Conservation (phyloP, 306 rosid genomes). For the Sicyos baderoa region DNA sequence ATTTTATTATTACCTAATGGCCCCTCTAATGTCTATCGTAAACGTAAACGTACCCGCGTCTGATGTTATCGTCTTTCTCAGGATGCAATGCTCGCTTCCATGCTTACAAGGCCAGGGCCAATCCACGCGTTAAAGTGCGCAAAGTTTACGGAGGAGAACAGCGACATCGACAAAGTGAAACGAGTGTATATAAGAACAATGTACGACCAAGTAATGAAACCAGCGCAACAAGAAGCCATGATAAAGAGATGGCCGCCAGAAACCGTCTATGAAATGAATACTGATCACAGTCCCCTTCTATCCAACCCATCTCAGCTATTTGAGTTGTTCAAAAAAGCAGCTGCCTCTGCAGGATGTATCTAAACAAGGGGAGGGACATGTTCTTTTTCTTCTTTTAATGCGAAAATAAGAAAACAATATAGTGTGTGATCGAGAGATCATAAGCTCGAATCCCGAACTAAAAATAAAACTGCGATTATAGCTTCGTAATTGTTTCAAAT, state of each 20-base stretch:
- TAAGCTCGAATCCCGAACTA: no score
- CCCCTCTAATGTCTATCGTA: background rate
- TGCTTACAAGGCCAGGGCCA: slow-evolving; percentile 87
- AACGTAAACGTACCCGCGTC: background rate
- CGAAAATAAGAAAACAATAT: background rate
- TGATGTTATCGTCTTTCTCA: slow-evolving; percentile 13
- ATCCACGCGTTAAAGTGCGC: slow-evolving; percentile 45
- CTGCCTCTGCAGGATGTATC: slow-evolving; percentile 37
- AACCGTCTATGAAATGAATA: slow-evolving; percentile 51
- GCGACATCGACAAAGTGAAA: slow-evolving; percentile 42
- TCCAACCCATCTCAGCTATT: slow-evolving; percentile 73
- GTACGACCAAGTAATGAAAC: slow-evolving; percentile 60
- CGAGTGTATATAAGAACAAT: slow-evolving; percentile 59
- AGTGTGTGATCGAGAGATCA: no score
- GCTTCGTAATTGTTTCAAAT: slow-evolving; percentile 1
- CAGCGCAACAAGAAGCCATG: slow-evolving; percentile 84
- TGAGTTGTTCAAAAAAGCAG: slow-evolving; percentile 60
- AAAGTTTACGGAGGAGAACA: slow-evolving; percentile 28
- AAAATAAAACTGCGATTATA: slow-evolving; percentile 2
- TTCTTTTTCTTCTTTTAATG: background rate
- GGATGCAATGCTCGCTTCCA: slow-evolving; percentile 84
- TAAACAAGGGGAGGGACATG: slow-evolving; percentile 7
- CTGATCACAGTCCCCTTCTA: slow-evolving; percentile 84
- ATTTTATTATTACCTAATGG: background rate
- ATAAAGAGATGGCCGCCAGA: slow-evolving; percentile 64